phyloP scores from a whole-genome alignment of 2,329 filamentous ascomycete species.

The Zalaria sp. region DNA sequence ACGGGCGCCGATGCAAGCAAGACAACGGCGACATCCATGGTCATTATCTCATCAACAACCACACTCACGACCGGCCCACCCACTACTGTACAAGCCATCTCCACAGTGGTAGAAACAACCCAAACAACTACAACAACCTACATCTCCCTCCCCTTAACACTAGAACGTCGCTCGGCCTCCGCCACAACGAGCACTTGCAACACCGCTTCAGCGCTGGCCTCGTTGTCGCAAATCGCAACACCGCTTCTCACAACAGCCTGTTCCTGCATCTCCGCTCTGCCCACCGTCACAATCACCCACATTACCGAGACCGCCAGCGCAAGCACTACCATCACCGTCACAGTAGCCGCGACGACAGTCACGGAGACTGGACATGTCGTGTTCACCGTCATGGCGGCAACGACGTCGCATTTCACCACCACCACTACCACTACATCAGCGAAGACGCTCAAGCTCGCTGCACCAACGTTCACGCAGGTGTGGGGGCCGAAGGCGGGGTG shows the following conservation, averaged over 20 bases:
- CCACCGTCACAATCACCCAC: not conserved
- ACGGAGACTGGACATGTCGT: constrained; percentile 1
- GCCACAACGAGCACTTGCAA: not conserved
- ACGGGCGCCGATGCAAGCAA: too few relatives aligned
- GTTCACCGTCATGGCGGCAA: constrained; percentile 5
- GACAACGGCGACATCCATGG: too few relatives aligned
- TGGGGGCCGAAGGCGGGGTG: constrained; percentile 10
- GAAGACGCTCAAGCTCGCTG: constrained; percentile 10
- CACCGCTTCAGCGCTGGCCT: not conserved
- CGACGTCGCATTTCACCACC: constrained; percentile 5
- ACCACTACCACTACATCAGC: constrained; percentile 8
- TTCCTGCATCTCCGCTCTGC: constrained; percentile 1
- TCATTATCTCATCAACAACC: too few relatives aligned
- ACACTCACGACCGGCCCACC: constrained; percentile 1
- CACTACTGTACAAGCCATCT: constrained; percentile 8
- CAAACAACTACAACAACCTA: not conserved
- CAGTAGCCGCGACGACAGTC: constrained; percentile 6
- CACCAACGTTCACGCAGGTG: constrained; percentile 12
- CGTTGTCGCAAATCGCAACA: constrained; percentile 4
- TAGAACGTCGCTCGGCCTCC: not conserved
- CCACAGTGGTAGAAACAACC: constrained; percentile 7
- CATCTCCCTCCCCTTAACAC: not conserved
- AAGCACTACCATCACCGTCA: constrained; percentile 6
- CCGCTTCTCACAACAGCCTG: not conserved
- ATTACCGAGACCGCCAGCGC: not conserved